Base-by-base conservation (phyloP, 352 stramenopile species). In the Blastocystis sp. region DNA sequence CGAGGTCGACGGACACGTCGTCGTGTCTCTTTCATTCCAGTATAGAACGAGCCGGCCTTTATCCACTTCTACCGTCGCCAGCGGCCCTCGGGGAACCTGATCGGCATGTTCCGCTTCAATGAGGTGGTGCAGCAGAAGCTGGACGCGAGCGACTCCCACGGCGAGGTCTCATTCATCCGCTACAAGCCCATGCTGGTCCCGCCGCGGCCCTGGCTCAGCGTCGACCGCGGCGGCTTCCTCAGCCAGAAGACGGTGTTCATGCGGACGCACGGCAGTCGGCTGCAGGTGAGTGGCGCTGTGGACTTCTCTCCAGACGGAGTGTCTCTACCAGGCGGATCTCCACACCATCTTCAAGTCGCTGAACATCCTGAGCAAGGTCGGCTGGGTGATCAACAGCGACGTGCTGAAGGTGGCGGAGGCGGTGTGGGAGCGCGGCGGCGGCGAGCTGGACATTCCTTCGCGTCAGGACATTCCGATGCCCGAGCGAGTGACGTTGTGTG, bases 171-270 rank as follows among this genome's bases (percentile, higher is more conserved):
- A 89, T 93, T 90, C 21, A 90, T 92, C 18, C 89, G 94, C 21
- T 95, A 96, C 86, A 90, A 96, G 76, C 95, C 96, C 24, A 98
- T 98, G 96, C 90, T 98, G 51, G 92, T 98, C 9, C 93, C 94
- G 24, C 96, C 96, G 16, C 92, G 90, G 73, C 89, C 91, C 34
- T 98, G 96, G 96, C 91, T 90, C 7, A 89, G 87, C 59, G 88
- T 94, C 6, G 90, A 92, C 63, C 91, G 94, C 72, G 96, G 96
- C 18, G 94, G 94, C 8, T 98, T 97, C 87, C 88, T 96, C 51
- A 93, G 90, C 72, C 89, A 97, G 21, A 91, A 94, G 67, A 93
- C 92, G 27, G 92, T 94, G 84, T 92, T 98, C 71, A 96, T 98
- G 92, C 91, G 94, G 61, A 92, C 88, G 46, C 88, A 91, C 72